These are phyloP conservation scores for Hymenoscyphus repandus DNA, from an alignment of 2,329 filamentous ascomycete genomes.

Conservation along the genomic window DNA sequence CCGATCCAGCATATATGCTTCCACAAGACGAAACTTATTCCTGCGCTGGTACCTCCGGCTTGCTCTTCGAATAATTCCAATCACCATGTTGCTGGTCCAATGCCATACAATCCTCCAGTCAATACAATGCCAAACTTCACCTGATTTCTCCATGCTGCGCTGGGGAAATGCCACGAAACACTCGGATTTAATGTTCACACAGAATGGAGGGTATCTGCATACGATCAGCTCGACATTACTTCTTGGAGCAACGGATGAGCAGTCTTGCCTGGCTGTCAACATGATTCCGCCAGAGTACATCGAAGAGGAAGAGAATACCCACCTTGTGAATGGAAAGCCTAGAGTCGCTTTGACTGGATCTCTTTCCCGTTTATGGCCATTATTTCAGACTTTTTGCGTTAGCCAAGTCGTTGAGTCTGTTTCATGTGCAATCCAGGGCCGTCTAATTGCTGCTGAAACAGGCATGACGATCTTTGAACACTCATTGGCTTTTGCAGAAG, in stretches of 20 bases:
- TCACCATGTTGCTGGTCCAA: slow-evolving; percentile 65
- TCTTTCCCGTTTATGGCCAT: slow-evolving; percentile 68
- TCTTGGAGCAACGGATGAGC: slow-evolving; percentile 66
- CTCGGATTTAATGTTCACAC: slow-evolving; percentile 64
- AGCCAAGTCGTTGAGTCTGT: slow-evolving; percentile 89
- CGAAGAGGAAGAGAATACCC: slow-evolving; percentile 34
- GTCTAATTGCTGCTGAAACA: slow-evolving; percentile 74
- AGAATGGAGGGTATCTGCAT: slow-evolving; percentile 66
- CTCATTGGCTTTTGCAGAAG: slow-evolving; percentile 91
- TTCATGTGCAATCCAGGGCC: slow-evolving; percentile 81
- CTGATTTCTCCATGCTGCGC: slow-evolving; percentile 62
- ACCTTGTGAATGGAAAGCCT: slow-evolving; percentile 7
- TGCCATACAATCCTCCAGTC: slow-evolving; percentile 69
- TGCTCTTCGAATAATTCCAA: slow-evolving; percentile 63
- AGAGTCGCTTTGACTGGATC: slow-evolving; percentile 52
- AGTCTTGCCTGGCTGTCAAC: slow-evolving; percentile 67
- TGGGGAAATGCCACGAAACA: slow-evolving; percentile 63
- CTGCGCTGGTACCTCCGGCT: slow-evolving; percentile 70
- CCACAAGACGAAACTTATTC: slow-evolving; percentile 73
- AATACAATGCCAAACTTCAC: slow-evolving; percentile 86
- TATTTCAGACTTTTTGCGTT: slow-evolving; percentile 63
- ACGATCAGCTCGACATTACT: slow-evolving; percentile 66
- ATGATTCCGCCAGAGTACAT: slow-evolving; percentile 59
- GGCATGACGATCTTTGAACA: slow-evolving; percentile 97
- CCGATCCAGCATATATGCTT: slow-evolving; percentile 88